Evolutionary conservation across 257 asterid species (phyloP), one percentile per base, ranked within the genome.

Genomic region (Capsicum rhomboideum): DNA sequence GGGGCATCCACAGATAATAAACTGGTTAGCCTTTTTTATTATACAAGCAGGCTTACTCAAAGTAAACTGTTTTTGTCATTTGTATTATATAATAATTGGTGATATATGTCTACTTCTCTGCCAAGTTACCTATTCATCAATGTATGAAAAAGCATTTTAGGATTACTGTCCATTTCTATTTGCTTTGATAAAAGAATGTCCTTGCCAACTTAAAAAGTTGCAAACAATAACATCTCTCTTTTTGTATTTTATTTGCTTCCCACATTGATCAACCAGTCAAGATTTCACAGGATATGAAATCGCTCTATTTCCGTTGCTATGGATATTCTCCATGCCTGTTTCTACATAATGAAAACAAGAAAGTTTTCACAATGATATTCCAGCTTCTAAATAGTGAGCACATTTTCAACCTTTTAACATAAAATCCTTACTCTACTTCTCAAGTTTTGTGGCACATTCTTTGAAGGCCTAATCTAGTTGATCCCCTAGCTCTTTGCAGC

Each of bases 11-110:
- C 88, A 20, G 82, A 77, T 54, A 88, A 69, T 87, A 86, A 90
- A 85, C 88, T 89, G 89, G 85, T 83, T 44, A 82, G 82, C 79
- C 83, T 82, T 55, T 82, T 55, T 69, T 37, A 34, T 82, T 72
- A 68, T 56, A 66, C 53, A 17, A 18, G 53, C 68, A 34, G 58
- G 31, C 50, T 20, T 28, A 83, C 64, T 80, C 54, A 37, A 11
- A 80, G 52, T 6, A 10, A 68, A 55, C 8, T 55, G 21, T 34
- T 28, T 44, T n/a, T 50, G 46, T 29, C 18, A 5, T 18, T 61
- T 11, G 49, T 26, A 34, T 50, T 58, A 40, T 58, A 40, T n/a
- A 17, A 17, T 56, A 14, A 18, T 37, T 18, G 20, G 23, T 21
- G 52, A 31, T 14, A 8, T 8, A 6, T 26, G 1, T 58, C 20